Evolutionary conservation across 2,329 filamentous ascomycete species (phyloP).

Genomic region (Sclerotinia borealis): DNA sequence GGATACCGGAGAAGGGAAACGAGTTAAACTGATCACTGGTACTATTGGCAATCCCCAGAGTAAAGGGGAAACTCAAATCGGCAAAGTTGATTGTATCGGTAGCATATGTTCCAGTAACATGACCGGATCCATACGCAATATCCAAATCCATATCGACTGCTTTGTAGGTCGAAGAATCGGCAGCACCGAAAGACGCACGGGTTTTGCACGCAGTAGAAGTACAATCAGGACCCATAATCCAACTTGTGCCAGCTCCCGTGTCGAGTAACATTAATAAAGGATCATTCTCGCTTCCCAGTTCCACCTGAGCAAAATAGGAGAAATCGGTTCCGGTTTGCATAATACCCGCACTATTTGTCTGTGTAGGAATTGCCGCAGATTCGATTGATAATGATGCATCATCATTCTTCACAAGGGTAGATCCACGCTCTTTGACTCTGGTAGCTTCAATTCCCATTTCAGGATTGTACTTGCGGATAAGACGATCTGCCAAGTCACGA

Average conservation of each 20-base stretch:
- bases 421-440: conserved; percentile 1
- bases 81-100: conserved; percentile 63
- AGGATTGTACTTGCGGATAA: conserved; percentile 26
- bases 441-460: conserved; percentile 9
- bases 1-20: conserved; percentile 83
- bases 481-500: conserved; percentile 17
- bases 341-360: conserved; percentile 47
- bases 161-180: conserved; percentile 59
- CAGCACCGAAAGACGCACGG: conserved; percentile 64
- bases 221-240: conserved; percentile 75
- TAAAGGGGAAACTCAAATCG: conserved; percentile 55
- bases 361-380: conserved; percentile 35
- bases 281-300: conserved; percentile 49
- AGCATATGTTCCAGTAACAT: conserved; percentile 60
- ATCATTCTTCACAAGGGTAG: conserved; percentile 19
- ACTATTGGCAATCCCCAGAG: conserved; percentile 66
- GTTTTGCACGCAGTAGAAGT: conserved; percentile 56
- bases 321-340: conserved; percentile 60
- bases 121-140: conserved; percentile 72
- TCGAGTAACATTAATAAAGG: conserved; percentile 58
- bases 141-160: conserved; percentile 49
- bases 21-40: conserved; percentile 68
- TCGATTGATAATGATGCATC: conserved; percentile 21
- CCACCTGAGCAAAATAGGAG: conserved; percentile 56
- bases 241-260: conserved; percentile 66